phyloP scores from a whole-genome alignment of 371 early-diverging fungal genomes.

The Saksenaea vasiformis region DNA sequence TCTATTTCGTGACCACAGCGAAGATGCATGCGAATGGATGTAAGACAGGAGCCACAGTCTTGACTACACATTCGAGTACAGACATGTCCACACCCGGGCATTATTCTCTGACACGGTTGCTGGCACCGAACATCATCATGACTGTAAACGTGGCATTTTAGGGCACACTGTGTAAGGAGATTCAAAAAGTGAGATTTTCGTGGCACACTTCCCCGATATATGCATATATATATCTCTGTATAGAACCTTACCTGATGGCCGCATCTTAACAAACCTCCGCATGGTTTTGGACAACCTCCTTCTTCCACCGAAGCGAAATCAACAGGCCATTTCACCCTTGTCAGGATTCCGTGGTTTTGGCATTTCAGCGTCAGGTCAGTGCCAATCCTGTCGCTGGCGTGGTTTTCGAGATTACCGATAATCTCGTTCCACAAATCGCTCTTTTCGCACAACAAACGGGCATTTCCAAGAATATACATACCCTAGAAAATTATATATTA shows the following conservation, averaged over 20 bases:
- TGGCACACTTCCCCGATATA: background rate
- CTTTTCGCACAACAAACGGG: conserved; percentile 46
- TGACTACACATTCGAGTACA: conserved; percentile 50
- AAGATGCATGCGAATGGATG: conserved; percentile 14
- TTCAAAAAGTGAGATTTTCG: conserved; percentile 13
- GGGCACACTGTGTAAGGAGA: conserved; percentile 21
- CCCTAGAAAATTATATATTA: conserved; percentile 40
- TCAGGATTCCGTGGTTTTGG: conserved; percentile 34
- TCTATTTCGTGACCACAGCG: conserved; percentile 40
- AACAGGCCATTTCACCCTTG: conserved; percentile 49
- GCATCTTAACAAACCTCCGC: conserved; percentile 42
- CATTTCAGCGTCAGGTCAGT: conserved; percentile 48
- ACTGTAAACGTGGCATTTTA: conserved; percentile 54
- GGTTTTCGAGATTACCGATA: conserved; percentile 39
- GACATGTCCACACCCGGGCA: conserved; percentile 33
- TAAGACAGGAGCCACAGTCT: conserved; percentile 44
- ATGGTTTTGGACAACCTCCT: conserved; percentile 54
- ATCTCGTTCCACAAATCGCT: conserved; percentile 66
- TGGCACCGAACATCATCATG: conserved; percentile 43
- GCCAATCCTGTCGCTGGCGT: conserved; percentile 33
- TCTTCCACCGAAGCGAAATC: conserved; percentile 52
- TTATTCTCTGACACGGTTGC: conserved; percentile 35
- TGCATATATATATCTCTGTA: conserved; percentile 1
- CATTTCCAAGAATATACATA: conserved; percentile 76
- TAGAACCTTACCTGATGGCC: conserved; percentile 47